These are phyloP conservation scores for Podospora sp. DNA, from an alignment of 495 filamentous ascomycete species.

Conservation along the genomic window DNA sequence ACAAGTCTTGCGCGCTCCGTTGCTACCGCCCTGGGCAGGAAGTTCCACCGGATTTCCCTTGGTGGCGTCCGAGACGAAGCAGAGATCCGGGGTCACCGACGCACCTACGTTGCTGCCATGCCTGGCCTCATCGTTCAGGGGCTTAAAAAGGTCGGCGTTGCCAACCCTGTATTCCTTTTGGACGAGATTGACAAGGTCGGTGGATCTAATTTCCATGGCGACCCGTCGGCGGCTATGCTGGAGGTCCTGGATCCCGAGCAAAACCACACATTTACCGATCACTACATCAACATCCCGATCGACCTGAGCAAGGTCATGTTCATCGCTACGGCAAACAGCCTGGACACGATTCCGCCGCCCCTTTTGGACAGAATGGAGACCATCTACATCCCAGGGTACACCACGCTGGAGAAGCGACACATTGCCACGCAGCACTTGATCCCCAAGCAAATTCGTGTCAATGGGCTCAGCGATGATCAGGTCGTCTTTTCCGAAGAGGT, in stretches of 20 bases:
- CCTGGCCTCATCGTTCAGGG: conserved; percentile 93
- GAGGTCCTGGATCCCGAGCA: conserved; percentile 98
- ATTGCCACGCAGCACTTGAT: conserved; percentile 93
- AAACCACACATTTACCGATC: conserved; percentile 91
- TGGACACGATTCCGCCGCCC: conserved; percentile 92
- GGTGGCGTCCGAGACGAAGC: conserved; percentile 96
- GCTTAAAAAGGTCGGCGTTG: conserved; percentile 92
- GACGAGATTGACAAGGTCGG: conserved; percentile 99
- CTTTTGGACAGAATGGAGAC: conserved; percentile 98
- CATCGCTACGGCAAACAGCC: conserved; percentile 96
- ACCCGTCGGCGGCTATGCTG: conserved; percentile 97
- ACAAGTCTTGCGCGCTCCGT: conserved; percentile 94
- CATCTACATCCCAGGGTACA: conserved; percentile 90
- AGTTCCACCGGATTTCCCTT: conserved; percentile 96
- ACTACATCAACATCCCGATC: conserved; percentile 95
- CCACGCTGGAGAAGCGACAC: conserved; percentile 95
- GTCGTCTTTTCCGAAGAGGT: conserved; percentile 78
- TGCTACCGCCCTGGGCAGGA: conserved; percentile 85
- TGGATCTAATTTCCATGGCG: conserved; percentile 88
- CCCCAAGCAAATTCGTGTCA: conserved; percentile 81
- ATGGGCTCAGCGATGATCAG: conserved; percentile 76
- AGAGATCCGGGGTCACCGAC: conserved; percentile 92
- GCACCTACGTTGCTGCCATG: conserved; percentile 99
- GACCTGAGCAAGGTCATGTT: conserved; percentile 97
- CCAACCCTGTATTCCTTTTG: conserved; percentile 94